Conservation (phyloP, 2,329 filamentous ascomycete species). For the Beauveria sp. region DNA sequence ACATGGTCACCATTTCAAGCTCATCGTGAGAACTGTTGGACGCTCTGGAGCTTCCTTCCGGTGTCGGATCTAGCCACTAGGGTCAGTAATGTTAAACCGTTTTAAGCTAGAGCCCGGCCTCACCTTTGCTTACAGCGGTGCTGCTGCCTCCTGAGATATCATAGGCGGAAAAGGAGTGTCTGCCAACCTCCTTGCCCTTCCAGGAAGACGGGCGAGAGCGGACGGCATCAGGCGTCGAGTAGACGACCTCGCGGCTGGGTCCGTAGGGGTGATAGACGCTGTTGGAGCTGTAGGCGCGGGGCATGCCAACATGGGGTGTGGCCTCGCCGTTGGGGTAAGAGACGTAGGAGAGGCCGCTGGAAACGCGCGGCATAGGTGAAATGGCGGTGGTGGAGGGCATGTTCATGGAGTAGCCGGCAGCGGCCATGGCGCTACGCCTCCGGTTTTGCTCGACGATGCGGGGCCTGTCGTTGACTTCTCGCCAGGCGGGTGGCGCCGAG, state of each 20-base stretch:
- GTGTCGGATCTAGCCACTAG: conserved; percentile 15
- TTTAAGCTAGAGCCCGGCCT: conserved; percentile 7
- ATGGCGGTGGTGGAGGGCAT: conserved; percentile 17
- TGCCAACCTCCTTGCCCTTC: conserved; percentile 37
- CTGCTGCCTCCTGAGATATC: conserved; percentile 30
- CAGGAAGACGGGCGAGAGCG: conserved; percentile 20
- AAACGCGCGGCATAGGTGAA: conserved; percentile 33
- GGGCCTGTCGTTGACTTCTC: conserved; percentile 34
- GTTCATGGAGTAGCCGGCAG: conserved; percentile 30
- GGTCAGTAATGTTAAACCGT: neutral
- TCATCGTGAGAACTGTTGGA: conserved; percentile 33
- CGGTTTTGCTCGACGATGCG: conserved; percentile 44
- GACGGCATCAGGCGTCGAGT: conserved; percentile 20
- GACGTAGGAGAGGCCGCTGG: conserved; percentile 39
- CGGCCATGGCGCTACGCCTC: conserved; percentile 40
- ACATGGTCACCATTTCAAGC: conserved; percentile 29
- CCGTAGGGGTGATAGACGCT: conserved; percentile 29
- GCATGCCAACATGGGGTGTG: conserved; percentile 31
- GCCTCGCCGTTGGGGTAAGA: conserved; percentile 37
- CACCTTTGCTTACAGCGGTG: conserved; percentile 31
- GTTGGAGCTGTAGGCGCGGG: conserved; percentile 37
- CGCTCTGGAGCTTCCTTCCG: conserved; percentile 29
- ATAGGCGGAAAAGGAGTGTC: conserved; percentile 19
- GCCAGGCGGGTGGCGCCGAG: conserved; percentile 45
- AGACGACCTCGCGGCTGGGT: conserved; percentile 24